Base-by-base conservation (phyloP, 306 rosid genomes). In the Carpinus fangiana region DNA sequence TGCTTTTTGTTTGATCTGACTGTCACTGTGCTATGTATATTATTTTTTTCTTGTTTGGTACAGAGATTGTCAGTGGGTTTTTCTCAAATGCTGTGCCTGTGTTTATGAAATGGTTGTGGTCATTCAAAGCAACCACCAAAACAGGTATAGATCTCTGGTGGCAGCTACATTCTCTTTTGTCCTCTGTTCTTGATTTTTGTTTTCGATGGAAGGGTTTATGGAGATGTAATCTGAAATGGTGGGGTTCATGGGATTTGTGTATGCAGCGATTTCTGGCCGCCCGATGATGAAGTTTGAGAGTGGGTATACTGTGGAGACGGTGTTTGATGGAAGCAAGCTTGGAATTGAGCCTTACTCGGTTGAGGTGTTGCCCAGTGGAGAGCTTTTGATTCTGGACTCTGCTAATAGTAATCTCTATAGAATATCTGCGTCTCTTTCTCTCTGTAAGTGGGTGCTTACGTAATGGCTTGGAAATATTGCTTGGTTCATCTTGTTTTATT, bases 261-360 rank as follows among this genome's bases (percentile, higher is more conserved):
- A 26, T 75, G 87, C 84, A 91, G 97, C 93, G 51, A 80, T 86
- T 79, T 68, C 95, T 59, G 91, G 89, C 60, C 88, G 91, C 84
- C 90, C 97, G 43, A 75, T 90, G 92, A 87, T 93, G 98, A 93
- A 93, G 86, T 93, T 89, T 53, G 98, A 93, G 88, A 86, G 97
- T 88, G 98, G 98, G 17, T 90, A 87, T 69, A 90, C 69, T 45
- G 97, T 91, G 85, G 97, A 93, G 93, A 93, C 98, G 4, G 98
- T 93, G 86, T 93, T 93, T 73, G 98, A 93, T 88, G 98, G 98
- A 72, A 93, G 97, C 84, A 93, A 93, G 88, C 98, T 90, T 79
- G 98, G 97, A 61, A 84, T 93, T 69, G 98, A 93, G 88, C 98
- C 98, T 81, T 87, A 89, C 86, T 86, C 93, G 8, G 92, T 93